A percentile compares a stretch with the other conserved stretches of the same genome.
Conservation (phyloP, 108 stramenopile genomes). For the Epipyxis sp. region DNA sequence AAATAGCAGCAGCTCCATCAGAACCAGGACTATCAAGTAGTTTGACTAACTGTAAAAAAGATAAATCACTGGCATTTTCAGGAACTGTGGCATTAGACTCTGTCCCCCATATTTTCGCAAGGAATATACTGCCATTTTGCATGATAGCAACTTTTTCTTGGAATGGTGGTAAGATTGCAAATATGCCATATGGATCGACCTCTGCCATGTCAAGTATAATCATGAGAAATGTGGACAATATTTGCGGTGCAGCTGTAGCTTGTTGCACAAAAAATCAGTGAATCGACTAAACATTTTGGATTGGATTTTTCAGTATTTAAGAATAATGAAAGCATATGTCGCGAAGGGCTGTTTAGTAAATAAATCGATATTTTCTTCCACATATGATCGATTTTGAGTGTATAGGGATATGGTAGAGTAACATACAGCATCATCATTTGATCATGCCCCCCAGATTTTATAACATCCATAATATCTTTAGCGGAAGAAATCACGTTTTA, state of each 20-base stretch:
- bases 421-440: neutral
- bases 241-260: neutral
- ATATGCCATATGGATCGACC: neutral
- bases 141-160: neutral
- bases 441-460: neutral
- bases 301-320: neutral
- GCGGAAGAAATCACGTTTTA: neutral
- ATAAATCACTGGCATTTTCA: neutral
- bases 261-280: neutral
- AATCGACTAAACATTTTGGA: neutral
- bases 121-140: neutral
- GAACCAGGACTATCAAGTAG: neutral
- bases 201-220: neutral
- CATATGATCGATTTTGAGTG: neutral
- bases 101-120: neutral
- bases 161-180: neutral
- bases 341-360: neutral
- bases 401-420: neutral
- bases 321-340: neutral
- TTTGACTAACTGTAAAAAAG: neutral
- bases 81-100: neutral
- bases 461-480: neutral
- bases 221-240: neutral
- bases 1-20: neutral
- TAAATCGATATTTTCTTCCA: constrained; percentile 4